Base-by-base conservation (phyloP, 2,329 filamentous ascomycete species). In the Hymenoscyphus albidus region DNA sequence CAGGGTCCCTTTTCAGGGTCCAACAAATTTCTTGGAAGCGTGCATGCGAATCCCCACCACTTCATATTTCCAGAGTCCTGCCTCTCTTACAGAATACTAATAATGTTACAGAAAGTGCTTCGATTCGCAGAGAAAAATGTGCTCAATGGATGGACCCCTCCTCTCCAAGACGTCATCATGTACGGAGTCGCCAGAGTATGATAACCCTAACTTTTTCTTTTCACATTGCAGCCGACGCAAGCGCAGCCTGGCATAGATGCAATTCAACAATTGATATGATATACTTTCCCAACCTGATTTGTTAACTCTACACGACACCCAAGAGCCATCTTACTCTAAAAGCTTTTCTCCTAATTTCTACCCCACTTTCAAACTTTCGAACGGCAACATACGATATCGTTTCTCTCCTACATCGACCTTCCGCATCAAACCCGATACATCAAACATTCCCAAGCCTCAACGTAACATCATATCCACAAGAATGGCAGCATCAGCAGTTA, bases 401-500 rank as follows among this genome's bases (percentile, higher is more conserved):
- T 27, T 13, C 31, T 13, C 31, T 51, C 32, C 32, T 18, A 27
- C 48, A 38, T 14, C 35, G 38, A 10, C 51, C 42, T 38, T 38
- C 14, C 55, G 6, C 9, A 61, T 61, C 31, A n/a, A 31, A 5
- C 16, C 40, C 40, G 18, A 35, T 54, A 54, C 48, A 54, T 22
- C 31, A 35, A 16, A 12, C 31, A 51, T 6, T 32, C 42, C 10
- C 40, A 54, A 27, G 38, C 18, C 16, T 22, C 13, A 32, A 51
- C 27, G 32, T 44, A 54, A 56, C 16, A 18, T 18, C 13, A 31
- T 48, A 56, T 51, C 27, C 44, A 62, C n/a, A 39, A 27, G 3
- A 27, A 74, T 70, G 69, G 71, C 70, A 67, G 58, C 69, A 32
- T 64, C 71, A 67, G 69, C 71, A 70, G 71, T 72, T 5, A 74